Conservation (phyloP, 768 basidiomycete genomes). For the Dacryopinax spathularia region DNA sequence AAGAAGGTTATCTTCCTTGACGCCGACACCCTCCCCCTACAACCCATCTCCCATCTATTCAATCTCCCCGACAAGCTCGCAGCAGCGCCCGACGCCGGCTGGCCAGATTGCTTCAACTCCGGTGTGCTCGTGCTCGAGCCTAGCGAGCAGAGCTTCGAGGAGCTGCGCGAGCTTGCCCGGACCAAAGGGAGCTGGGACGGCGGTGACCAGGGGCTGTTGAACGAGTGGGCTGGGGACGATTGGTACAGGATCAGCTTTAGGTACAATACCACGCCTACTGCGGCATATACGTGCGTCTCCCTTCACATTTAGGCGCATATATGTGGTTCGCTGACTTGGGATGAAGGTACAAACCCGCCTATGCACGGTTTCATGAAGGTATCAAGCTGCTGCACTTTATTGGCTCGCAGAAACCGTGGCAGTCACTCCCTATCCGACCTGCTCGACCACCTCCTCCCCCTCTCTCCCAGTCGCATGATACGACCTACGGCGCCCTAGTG, state of each 20-base stretch:
- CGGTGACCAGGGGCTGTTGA: conserved; percentile 94
- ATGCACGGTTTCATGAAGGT: conserved; percentile 77
- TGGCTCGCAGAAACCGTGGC: conserved; percentile 93
- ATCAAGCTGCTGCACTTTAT: conserved; percentile 89
- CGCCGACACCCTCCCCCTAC: conserved; percentile 77
- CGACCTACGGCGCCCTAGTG: conserved; percentile 62
- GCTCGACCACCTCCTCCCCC: conserved; percentile 27
- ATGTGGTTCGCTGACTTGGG: conserved; percentile 18
- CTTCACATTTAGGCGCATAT: background rate
- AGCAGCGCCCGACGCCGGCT: conserved; percentile 91
- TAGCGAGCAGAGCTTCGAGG: conserved; percentile 64
- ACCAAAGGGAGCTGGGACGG: conserved; percentile 88
- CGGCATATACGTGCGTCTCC: conserved; percentile 83
- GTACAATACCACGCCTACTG: conserved; percentile 96
- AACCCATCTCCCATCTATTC: conserved; percentile 89
- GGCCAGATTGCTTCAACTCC: conserved; percentile 99
- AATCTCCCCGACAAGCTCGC: conserved; percentile 55
- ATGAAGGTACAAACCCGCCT: conserved; percentile 85
- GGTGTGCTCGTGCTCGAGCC: conserved; percentile 83
- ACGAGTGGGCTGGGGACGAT: conserved; percentile 75
- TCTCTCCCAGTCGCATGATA: conserved; percentile 27
- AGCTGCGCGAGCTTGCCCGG: conserved; percentile 54
- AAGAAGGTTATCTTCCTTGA: conserved; percentile 80
- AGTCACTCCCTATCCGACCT: conserved; percentile 51
- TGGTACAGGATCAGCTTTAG: conserved; percentile 96